A percentile compares a stretch with the other conserved stretches of the same genome.
These are phyloP conservation scores for Yamadazyma laniorum DNA, from an alignment of 805 yeast species.

Conservation along the genomic window DNA sequence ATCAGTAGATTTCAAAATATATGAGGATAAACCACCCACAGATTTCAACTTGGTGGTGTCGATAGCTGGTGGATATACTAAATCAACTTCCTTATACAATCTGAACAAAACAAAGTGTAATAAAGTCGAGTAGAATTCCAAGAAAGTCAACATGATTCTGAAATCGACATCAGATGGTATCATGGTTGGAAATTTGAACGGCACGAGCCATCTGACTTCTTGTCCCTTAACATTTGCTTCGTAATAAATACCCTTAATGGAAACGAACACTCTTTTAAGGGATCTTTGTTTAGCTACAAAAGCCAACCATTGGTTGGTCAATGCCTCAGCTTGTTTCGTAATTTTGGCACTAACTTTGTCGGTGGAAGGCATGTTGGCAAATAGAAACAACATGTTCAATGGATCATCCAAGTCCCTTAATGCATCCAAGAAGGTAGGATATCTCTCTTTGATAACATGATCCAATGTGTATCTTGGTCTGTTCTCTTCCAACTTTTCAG, in stretches of 20 bases:
- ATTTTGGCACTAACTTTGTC: slow-evolving; percentile 75
- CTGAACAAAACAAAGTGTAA: slow-evolving; percentile 84
- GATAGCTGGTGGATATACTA: slow-evolving; percentile 88
- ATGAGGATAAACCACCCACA: slow-evolving; percentile 86
- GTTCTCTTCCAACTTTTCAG: slow-evolving; percentile 77
- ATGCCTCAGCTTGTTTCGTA: slow-evolving; percentile 80
- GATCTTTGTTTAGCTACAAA: slow-evolving; percentile 82
- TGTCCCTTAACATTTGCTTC: slow-evolving; percentile 89
- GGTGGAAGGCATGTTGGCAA: slow-evolving; percentile 93
- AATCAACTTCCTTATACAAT: slow-evolving; percentile 78
- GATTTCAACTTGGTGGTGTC: slow-evolving; percentile 72
- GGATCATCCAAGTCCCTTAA: slow-evolving; percentile 94
- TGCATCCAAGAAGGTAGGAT: slow-evolving; percentile 91
- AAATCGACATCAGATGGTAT: slow-evolving; percentile 94
- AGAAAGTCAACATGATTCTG: slow-evolving; percentile 93
- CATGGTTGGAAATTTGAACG: slow-evolving; percentile 94
- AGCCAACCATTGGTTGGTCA: slow-evolving; percentile 95
- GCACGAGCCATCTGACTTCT: slow-evolving; percentile 93
- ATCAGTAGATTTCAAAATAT: slow-evolving; percentile 61
- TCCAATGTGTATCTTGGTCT: slow-evolving; percentile 86
- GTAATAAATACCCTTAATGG: slow-evolving; percentile 95
- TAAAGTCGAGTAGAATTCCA: slow-evolving; percentile 92
- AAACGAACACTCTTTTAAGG: slow-evolving; percentile 86
- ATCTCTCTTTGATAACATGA: slow-evolving; percentile 89
- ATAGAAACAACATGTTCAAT: slow-evolving; percentile 87